Percentiles rank a stretch among this genome's conserved stretches.
These are phyloP conservation scores for Dendrocalamus latiflorus DNA, from an alignment of 202 grass and related monocot species.

Conservation along the genomic window DNA sequence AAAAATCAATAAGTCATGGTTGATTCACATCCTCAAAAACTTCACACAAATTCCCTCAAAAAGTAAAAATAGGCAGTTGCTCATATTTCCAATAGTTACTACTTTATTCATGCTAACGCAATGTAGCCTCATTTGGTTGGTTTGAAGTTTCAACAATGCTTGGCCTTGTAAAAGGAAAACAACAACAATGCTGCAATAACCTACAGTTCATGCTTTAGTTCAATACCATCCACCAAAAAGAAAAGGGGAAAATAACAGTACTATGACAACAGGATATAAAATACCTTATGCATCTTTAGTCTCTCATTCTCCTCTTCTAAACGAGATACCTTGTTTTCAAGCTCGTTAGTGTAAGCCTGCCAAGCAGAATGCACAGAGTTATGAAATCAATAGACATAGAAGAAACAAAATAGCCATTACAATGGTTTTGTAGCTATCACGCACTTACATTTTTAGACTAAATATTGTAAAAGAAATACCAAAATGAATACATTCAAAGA, in stretches of 20 bases:
- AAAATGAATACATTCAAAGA: neutral
- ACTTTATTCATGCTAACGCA: neutral
- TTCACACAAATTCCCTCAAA: neutral
- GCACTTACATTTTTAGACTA: neutral
- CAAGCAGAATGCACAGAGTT: slow-evolving; percentile 18
- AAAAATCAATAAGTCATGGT: neutral
- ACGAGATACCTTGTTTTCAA: slow-evolving; percentile 90
- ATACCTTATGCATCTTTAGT: slow-evolving; percentile 87
- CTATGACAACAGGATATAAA: neutral
- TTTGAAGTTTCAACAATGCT: neutral
- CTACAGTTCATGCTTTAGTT: slow-evolving; percentile 1
- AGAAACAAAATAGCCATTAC: neutral
- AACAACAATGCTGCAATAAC: neutral
- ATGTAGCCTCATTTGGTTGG: neutral
- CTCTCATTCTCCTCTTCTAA: slow-evolving; percentile 77
- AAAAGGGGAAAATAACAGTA: neutral
- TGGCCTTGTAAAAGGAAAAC: neutral
- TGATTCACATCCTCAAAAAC: neutral
- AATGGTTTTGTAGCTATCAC: neutral
- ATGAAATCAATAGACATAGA: neutral
- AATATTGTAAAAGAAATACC: neutral
- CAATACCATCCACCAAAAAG: neutral
- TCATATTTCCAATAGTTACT: neutral
- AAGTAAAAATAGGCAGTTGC: neutral
- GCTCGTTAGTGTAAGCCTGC: slow-evolving; percentile 94